Percentiles rank a stretch among this genome's conserved stretches.
Evolutionary conservation across 2,329 filamentous ascomycete genomes (phyloP).

Genomic region (Colletotrichum falcatum): DNA sequence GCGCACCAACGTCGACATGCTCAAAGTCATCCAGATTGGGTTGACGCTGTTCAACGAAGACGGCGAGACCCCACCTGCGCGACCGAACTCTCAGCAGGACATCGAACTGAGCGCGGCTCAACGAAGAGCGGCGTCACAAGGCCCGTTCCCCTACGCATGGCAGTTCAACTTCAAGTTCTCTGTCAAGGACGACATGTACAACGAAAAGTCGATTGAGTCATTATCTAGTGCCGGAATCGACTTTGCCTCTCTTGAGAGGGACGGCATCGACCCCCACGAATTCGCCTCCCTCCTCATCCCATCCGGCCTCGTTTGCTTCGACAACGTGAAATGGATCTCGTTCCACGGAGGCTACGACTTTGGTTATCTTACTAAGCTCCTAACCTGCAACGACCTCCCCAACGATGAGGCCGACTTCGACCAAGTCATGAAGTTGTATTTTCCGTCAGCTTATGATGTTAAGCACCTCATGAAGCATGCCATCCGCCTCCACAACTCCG

Average conservation of each 20-base stretch:
- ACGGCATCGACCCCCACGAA: constrained; percentile 89
- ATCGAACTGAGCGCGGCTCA: constrained; percentile 53
- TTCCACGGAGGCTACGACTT: constrained; percentile 99
- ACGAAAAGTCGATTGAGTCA: constrained; percentile 92
- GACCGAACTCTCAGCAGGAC: constrained; percentile 63
- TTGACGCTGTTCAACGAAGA: constrained; percentile 93
- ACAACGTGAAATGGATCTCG: constrained; percentile 94
- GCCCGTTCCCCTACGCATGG: constrained; percentile 87
- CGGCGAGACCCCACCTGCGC: constrained; percentile 84
- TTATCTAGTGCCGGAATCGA: constrained; percentile 93
- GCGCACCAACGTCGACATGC: constrained; percentile 94
- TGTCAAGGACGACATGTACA: constrained; percentile 96
- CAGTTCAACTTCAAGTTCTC: constrained; percentile 99
- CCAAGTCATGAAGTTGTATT: constrained; percentile 89
- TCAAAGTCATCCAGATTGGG: constrained; percentile 97
- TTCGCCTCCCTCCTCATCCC: constrained; percentile 93
- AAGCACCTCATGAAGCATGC: constrained; percentile 97
- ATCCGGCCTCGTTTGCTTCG: constrained; percentile 88
- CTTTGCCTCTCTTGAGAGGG: constrained; percentile 83
- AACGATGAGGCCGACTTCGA: constrained; percentile 93
- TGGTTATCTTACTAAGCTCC: constrained; percentile 94
- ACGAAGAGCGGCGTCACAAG: constrained; percentile 56
- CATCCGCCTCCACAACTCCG: constrained; percentile 74
- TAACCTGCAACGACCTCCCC: constrained; percentile 84
- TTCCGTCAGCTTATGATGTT: constrained; percentile 93